phyloP scores from a whole-genome alignment of 78 protist genomes.

The Pigoraptor vietnamica region DNA sequence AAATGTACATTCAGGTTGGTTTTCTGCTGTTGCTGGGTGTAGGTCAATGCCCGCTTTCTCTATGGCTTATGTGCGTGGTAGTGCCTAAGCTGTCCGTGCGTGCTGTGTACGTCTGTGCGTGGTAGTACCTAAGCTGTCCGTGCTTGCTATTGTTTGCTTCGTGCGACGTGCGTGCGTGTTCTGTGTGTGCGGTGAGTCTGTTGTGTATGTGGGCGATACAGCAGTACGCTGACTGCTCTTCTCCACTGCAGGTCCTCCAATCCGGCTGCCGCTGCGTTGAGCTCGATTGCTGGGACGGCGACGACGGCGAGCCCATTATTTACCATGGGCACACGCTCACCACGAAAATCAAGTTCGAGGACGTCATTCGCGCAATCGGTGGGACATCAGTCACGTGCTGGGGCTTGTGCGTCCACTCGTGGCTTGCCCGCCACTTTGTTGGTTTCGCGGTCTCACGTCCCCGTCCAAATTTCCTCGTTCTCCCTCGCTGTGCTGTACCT shows the following conservation, averaged over 20 bases:
- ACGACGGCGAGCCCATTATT: constrained; percentile 69
- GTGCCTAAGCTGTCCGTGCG: no score
- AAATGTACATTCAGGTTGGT: constrained; percentile 38
- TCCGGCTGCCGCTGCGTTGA: constrained; percentile 69
- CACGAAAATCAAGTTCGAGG: constrained; percentile 53
- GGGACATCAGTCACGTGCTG: neutral
- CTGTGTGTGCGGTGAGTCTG: neutral
- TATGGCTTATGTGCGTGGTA: no score
- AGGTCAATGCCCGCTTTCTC: neutral
- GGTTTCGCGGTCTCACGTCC: no score
- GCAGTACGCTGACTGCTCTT: no score
- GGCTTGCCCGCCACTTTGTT: neutral
- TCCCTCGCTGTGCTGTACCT: neutral
- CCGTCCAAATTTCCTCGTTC: no score
- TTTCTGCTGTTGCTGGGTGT: neutral
- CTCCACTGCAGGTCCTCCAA: constrained; percentile 8
- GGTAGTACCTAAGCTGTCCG: no score
- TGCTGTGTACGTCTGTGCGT: no score
- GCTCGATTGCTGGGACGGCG: constrained; percentile 82
- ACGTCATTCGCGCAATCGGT: constrained; percentile 46
- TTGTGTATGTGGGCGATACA: neutral
- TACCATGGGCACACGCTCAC: constrained; percentile 79
- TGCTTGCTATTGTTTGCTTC: no score
- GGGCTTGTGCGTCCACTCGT: neutral
- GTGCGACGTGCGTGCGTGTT: neutral